phyloP scores from a whole-genome alignment of 2,329 filamentous ascomycete genomes.

The Calonectria pauciramosa region DNA sequence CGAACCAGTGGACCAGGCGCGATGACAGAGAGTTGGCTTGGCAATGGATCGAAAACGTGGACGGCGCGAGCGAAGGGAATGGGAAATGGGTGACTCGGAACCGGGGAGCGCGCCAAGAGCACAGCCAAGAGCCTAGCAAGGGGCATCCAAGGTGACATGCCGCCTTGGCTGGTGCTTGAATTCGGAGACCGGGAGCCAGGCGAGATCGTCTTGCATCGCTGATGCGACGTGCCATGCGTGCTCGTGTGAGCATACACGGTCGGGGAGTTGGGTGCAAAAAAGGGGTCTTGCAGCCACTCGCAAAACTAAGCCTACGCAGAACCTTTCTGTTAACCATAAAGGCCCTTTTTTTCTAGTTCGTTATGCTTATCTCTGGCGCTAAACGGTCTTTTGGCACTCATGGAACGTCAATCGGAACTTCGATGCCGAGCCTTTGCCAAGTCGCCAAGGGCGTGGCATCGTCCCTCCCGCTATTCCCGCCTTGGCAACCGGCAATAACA shows the following conservation, averaged over 20 bases:
- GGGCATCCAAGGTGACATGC: background rate
- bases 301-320: background rate
- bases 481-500: slow-evolving; percentile 2
- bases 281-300: background rate
- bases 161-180: background rate
- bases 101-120: background rate
- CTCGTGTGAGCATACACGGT: background rate
- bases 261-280: background rate
- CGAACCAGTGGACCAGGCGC: background rate
- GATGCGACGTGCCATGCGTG: background rate
- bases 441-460: slow-evolving; percentile 10
- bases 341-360: background rate
- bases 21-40: background rate
- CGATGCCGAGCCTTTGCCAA: slow-evolving; percentile 8
- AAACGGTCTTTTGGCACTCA: background rate
- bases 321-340: slow-evolving; percentile 9
- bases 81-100: background rate
- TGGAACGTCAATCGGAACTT: slow-evolving; percentile 10
- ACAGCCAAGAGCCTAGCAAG: background rate
- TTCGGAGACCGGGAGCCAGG: background rate
- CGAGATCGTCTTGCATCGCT: background rate
- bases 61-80: background rate
- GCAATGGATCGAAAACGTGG: background rate
- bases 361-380: slow-evolving; percentile 3
- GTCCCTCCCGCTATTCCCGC: slow-evolving; percentile 8